phyloP scores from a whole-genome alignment of 1,284 basidiomycete species.

The Macrocybe sp. region DNA sequence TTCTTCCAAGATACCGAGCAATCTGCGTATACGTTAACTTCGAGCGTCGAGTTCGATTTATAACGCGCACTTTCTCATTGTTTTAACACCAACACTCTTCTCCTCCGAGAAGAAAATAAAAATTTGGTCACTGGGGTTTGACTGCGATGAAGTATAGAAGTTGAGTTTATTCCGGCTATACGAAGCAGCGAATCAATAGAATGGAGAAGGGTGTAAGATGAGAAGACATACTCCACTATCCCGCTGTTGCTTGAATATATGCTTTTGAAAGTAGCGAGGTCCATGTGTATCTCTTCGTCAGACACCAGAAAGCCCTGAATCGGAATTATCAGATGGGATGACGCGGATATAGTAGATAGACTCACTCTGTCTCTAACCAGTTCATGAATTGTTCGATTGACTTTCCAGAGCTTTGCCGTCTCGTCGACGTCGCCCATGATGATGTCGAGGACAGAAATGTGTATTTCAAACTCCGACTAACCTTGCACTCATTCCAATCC shows the following conservation, averaged over 20 bases:
- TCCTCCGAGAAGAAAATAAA: conserved; percentile 95
- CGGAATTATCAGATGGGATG: conserved; percentile 13
- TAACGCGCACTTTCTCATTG: conserved; percentile 85
- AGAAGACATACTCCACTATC: conserved; percentile 51
- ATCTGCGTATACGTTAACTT: conserved; percentile 39
- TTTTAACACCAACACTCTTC: conserved; percentile 89
- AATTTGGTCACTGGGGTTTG: conserved; percentile 76
- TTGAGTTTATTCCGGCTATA: conserved; percentile 80
- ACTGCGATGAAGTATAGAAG: conserved; percentile 77
- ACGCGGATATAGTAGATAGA: conserved; percentile 10
- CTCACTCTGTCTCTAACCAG: conserved; percentile 88
- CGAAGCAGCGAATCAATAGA: conserved; percentile 6
- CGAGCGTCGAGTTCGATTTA: conserved; percentile 1
- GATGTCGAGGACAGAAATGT: conserved; percentile 19
- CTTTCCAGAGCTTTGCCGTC: conserved; percentile 87
- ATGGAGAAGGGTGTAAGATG: conserved; percentile 5
- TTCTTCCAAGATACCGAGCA: conserved; percentile 85
- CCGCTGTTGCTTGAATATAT: conserved; percentile 62
- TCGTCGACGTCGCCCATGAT: conserved; percentile 68
- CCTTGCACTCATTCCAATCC: conserved; percentile 10
- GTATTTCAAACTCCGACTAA: conserved; percentile 33
- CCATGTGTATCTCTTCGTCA: conserved; percentile 88
- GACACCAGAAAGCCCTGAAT: conserved; percentile 82
- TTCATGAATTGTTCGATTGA: conserved; percentile 96
- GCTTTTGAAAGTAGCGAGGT: conserved; percentile 68